Percentiles rank a stretch among this genome's conserved stretches.
Conservation (phyloP, 192 early-diverging fungal genomes). For the Dispira simplex region DNA sequence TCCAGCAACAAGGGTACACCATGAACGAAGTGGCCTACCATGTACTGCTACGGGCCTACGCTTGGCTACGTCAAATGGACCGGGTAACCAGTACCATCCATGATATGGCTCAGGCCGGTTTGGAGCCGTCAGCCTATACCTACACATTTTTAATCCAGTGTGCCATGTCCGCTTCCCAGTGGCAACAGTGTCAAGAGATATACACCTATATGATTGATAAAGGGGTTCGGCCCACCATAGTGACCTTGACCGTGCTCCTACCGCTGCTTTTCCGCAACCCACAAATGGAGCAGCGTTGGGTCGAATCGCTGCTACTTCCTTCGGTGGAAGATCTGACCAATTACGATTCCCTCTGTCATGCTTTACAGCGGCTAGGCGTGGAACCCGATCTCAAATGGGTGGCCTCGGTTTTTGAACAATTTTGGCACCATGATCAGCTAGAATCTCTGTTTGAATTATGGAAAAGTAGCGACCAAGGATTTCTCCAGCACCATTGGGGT, state of each 20-base stretch:
- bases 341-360: background rate
- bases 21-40: background rate
- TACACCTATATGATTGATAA: background rate
- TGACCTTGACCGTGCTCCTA: conserved; percentile 10
- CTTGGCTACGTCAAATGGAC: background rate
- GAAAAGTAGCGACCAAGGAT: background rate
- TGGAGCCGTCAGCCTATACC: background rate
- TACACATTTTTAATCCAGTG: conserved; percentile 4
- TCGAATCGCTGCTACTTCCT: background rate
- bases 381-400: background rate
- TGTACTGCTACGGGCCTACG: conserved; percentile 2
- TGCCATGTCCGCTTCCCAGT: background rate
- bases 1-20: background rate
- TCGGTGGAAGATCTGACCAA: background rate
- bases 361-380: background rate
- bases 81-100: background rate
- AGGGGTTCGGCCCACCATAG: background rate
- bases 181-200: background rate
- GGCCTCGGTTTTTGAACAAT: background rate
- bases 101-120: background rate
- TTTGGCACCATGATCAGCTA: background rate
- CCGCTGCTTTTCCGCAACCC: background rate
- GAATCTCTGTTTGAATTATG: background rate
- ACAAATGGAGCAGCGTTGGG: background rate
- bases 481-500: background rate